Percentiles rank a stretch among this genome's conserved stretches.
Conservation (phyloP, 2,329 filamentous ascomycete species). For the Herpomyces periplanetae region DNA sequence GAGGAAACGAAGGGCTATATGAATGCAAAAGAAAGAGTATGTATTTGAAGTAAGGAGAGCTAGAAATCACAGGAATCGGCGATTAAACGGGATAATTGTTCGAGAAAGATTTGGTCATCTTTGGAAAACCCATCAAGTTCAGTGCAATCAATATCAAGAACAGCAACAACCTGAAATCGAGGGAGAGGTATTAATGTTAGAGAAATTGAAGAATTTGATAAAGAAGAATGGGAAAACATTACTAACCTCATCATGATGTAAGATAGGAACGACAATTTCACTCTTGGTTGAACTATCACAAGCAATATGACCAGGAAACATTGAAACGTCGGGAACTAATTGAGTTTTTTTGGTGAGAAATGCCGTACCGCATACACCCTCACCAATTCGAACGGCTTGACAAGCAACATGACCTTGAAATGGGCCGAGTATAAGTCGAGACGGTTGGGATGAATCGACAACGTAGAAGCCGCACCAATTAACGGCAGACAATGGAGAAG, state of each 20-base stretch:
- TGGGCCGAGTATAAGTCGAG: conserved; percentile 29
- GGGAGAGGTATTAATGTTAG: conserved; percentile 4
- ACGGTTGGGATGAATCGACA: conserved; percentile 12
- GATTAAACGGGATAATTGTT: conserved; percentile 21
- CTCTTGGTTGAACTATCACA: conserved; percentile 36
- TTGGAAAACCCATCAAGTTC: conserved; percentile 23
- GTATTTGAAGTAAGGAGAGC: too few relatives aligned
- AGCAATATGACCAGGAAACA: conserved; percentile 41
- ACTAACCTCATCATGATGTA: conserved; percentile 12
- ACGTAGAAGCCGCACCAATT: conserved; percentile 60
- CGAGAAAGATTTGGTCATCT: conserved; percentile 21
- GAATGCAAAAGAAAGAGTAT: too few relatives aligned
- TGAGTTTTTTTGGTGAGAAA: conserved; percentile 20
- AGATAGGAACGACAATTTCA: conserved; percentile 41
- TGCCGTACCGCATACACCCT: conserved; percentile 34
- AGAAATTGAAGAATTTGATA: conserved; percentile 3
- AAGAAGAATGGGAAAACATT: conserved; percentile 1
- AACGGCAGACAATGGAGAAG: conserved; percentile 20
- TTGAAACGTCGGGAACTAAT: conserved; percentile 25
- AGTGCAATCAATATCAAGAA: conserved; percentile 44
- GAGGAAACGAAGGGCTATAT: too few relatives aligned
- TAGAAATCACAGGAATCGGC: conserved; percentile 23
- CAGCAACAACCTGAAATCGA: conserved; percentile 16
- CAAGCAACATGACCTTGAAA: conserved; percentile 45
- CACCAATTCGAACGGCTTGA: conserved; percentile 29